Evolutionary conservation across 306 rosid species (phyloP), one percentile per base, ranked within the genome.

Genomic region (Rosa lucieae): DNA sequence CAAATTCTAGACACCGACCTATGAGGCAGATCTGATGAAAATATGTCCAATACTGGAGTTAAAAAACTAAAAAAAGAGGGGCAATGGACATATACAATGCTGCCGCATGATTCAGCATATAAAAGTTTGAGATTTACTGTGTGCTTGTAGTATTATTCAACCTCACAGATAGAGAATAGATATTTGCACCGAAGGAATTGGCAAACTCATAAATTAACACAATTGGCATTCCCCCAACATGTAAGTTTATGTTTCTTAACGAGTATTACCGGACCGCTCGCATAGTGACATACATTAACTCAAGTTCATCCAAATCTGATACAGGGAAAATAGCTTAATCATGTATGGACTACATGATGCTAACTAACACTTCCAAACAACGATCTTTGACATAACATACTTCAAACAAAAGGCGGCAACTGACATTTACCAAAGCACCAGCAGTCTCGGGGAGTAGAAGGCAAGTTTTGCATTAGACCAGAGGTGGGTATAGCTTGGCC

Each of bases 401-500:
- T 82, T 66, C 63, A 63, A 82, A 82, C 84, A 89, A 73, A 70
- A 79, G 79, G 82, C 61, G 44, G 84, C 67, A 83, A 79, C 80
- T 61, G 79, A 84, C 80, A 61, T 63, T 85, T 85, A 82, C 81
- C 87, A 84, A 63, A 70, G 78, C 78, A 76, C 67, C 75, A 29
- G 74, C 15, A 80, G 68, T 81, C 75, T 82, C 80, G 78, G 70
- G 21, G 72, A 47, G 39, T 10, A 68, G 51, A 46, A 81, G 51
- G 75, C 84, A 66, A 72, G 77, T 35, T 79, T 74, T 75, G 80
- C 84, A 74, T 86, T 82, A 94, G 83, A 94, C 87, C 70, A 94
- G 78, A 74, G 97, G 83, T 47, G 97, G 97, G 81, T 89, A 94
- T 79, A 89, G 97, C 89, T 90, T 94, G 46, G 99, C 89, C 89